Evolutionary conservation across 257 asterid species (phyloP).

Genomic region (Solanum pimpinellifolium): DNA sequence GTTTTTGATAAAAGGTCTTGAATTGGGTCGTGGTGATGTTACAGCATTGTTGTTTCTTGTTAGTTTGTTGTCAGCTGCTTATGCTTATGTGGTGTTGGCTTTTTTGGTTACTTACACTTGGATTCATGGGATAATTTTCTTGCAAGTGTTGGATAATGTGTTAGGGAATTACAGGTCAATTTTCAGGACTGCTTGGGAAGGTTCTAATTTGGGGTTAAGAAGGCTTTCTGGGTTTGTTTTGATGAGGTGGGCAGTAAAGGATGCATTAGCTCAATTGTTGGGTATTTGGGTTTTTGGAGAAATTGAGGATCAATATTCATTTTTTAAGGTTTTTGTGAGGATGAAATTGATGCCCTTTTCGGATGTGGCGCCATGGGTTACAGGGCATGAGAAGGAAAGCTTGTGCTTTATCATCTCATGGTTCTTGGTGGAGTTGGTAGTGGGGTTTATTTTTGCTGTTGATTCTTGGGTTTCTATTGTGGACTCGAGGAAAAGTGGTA

Average conservation of each 20-base stretch:
- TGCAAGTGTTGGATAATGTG: slow-evolving; percentile 60
- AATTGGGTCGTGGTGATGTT: slow-evolving; percentile 54
- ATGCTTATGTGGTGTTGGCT: slow-evolving; percentile 59
- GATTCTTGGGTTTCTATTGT: slow-evolving; percentile 80
- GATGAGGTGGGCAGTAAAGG: slow-evolving; percentile 93
- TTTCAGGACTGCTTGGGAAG: slow-evolving; percentile 62
- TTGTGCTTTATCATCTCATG: slow-evolving; percentile 43
- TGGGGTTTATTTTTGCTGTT: slow-evolving; percentile 61
- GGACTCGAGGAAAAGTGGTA: slow-evolving; percentile 74
- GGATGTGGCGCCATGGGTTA: slow-evolving; percentile 62
- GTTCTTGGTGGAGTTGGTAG: slow-evolving; percentile 59
- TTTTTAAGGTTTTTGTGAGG: slow-evolving; percentile 60
- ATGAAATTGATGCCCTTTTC: slow-evolving; percentile 73
- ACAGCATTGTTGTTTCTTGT: slow-evolving; percentile 44
- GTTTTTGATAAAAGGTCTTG: slow-evolving; percentile 59
- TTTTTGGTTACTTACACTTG: slow-evolving; percentile 66
- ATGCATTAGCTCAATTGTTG: slow-evolving; percentile 68
- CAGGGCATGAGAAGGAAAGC: slow-evolving; percentile 76
- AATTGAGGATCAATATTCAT: slow-evolving; percentile 60
- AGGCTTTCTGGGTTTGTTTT: slow-evolving; percentile 68
- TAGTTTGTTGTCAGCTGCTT: slow-evolving; percentile 44
- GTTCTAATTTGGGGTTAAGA: slow-evolving; percentile 59
- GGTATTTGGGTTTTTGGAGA: slow-evolving; percentile 68
- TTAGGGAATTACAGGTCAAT: slow-evolving; percentile 43
- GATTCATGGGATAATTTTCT: slow-evolving; percentile 62